Conservation (phyloP, 352 stramenopile genomes). For the Pythium guiyangense region DNA sequence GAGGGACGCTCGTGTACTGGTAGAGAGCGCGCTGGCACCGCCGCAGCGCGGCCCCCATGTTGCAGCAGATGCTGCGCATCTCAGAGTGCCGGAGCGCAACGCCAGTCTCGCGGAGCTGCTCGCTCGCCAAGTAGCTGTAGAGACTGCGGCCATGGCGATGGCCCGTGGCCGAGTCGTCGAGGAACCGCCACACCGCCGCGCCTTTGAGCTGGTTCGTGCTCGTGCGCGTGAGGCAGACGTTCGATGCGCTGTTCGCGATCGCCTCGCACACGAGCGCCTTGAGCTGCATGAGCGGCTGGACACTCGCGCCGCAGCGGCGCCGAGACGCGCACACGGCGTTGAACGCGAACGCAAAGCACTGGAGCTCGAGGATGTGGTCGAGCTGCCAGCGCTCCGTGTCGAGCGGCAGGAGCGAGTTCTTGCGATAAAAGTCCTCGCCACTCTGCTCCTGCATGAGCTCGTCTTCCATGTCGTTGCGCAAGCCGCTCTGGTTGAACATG, state of each 20-base stretch:
- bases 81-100: background rate
- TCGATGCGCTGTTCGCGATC: conserved; percentile 26
- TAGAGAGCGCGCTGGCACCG: too few relatives aligned
- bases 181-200: conserved; percentile 29
- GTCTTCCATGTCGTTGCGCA: conserved; percentile 20
- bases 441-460: conserved; percentile 21
- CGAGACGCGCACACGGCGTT: too few relatives aligned
- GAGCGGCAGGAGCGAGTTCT: too few relatives aligned
- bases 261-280: too few relatives aligned
- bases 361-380: too few relatives aligned
- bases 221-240: conserved; percentile 36
- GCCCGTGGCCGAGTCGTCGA: conserved; percentile 34
- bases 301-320: too few relatives aligned
- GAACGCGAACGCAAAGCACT: too few relatives aligned
- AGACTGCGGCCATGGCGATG: conserved; percentile 12
- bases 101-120: background rate
- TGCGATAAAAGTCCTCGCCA: too few relatives aligned
- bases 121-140: conserved; percentile 3
- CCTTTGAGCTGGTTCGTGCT: conserved; percentile 43
- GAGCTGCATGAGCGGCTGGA: too few relatives aligned
- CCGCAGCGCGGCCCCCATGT: too few relatives aligned
- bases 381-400: too few relatives aligned
- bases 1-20: too few relatives aligned
- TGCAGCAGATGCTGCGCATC: background rate
- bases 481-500: conserved; percentile 23